phyloP scores from a whole-genome alignment of 164 flowering plant genomes.

The Taxillus chinensis region DNA sequence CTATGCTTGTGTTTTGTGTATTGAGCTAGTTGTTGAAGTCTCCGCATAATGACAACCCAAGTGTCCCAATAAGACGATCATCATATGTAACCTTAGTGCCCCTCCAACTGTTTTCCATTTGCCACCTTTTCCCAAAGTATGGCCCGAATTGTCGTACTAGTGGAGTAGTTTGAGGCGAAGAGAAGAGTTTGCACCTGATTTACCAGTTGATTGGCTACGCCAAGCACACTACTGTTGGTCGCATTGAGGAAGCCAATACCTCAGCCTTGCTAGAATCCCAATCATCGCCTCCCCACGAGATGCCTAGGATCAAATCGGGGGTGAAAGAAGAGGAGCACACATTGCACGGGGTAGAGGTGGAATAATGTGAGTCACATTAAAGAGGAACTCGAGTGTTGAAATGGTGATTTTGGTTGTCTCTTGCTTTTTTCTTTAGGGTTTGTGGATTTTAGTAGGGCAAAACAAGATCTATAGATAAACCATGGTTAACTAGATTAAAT shows the following conservation, averaged over 20 bases:
- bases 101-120: conserved; percentile 32
- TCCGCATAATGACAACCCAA: conserved; percentile 3
- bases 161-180: conserved; percentile 36
- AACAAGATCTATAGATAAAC: too few species aligned
- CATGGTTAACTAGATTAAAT: too few species aligned
- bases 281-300: conserved; percentile 41
- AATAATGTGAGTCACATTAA: too few species aligned
- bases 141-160: conserved; percentile 25
- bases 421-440: too few species aligned
- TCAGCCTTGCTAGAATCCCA: conserved; percentile 38
- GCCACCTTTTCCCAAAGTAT: conserved; percentile 31
- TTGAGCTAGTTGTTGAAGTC: background rate
- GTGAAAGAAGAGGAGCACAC: too few species aligned
- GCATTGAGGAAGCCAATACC: conserved; percentile 33
- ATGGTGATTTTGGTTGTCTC: too few species aligned
- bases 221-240: conserved; percentile 32
- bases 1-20: background rate
- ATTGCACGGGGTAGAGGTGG: too few species aligned
- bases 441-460: too few species aligned
- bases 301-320: conserved; percentile 7
- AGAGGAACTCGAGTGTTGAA: too few species aligned
- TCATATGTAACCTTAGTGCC: conserved; percentile 38
- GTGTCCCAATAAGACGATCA: conserved; percentile 43
- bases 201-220: conserved; percentile 37
- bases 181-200: conserved; percentile 43